Evolutionary conservation across 768 basidiomycete genomes (phyloP).

Genomic region (Kwoniella mangroviensis): DNA sequence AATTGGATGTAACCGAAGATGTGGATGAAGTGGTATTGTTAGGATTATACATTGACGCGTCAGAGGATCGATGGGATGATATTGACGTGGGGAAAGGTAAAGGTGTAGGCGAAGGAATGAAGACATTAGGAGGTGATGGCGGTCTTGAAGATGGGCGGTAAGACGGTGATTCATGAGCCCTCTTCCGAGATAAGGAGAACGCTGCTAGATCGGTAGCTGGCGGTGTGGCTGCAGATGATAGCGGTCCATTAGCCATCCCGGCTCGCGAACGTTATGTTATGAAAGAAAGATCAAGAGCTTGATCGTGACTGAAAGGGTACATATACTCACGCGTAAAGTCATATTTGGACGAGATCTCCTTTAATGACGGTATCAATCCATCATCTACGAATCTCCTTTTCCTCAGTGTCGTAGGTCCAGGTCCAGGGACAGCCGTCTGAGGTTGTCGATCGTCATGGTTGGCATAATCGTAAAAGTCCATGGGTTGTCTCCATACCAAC

Average conservation of each 20-base stretch:
- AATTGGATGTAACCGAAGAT: neutral
- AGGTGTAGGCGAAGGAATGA: neutral
- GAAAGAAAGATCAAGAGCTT: neutral
- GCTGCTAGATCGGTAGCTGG: conserved; percentile 25
- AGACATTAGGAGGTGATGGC: neutral
- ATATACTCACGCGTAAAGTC: conserved; percentile 30
- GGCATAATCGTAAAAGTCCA: conserved; percentile 9
- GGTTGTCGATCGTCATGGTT: neutral
- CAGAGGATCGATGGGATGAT: neutral
- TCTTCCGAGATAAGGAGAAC: conserved; percentile 17
- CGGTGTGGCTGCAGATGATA: conserved; percentile 10
- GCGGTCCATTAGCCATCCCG: neutral
- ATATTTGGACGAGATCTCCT: conserved; percentile 14
- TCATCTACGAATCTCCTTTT: conserved; percentile 28
- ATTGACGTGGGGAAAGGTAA: neutral
- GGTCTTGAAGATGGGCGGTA: neutral
- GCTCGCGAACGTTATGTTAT: no score
- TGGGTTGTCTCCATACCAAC: conserved; percentile 19
- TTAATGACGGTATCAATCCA: conserved; percentile 23
- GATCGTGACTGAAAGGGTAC: neutral
- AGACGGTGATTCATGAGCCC: neutral
- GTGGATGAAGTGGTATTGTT: conserved; percentile 1
- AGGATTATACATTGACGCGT: neutral
- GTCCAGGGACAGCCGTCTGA: conserved; percentile 5
- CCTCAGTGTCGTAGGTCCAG: conserved; percentile 13